A percentile compares a stretch with the other conserved stretches of the same genome.
These are phyloP conservation scores for Cercospora beticola DNA, from an alignment of 2,329 filamentous ascomycete genomes.

Conservation along the genomic window DNA sequence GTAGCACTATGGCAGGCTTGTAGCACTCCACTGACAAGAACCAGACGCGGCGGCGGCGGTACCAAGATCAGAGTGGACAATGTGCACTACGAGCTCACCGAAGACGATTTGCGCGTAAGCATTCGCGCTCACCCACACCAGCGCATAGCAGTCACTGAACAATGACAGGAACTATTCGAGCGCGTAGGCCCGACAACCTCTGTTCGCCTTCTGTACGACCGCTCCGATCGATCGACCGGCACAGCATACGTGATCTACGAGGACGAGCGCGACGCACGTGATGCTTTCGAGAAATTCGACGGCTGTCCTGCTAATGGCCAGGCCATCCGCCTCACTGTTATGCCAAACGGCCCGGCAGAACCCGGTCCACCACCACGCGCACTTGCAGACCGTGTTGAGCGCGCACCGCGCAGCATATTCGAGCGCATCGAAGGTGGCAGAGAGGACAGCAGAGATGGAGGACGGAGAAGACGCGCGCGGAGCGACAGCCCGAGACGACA, in stretches of 20 bases:
- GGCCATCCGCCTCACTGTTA: constrained; percentile 71
- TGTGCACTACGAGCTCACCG: constrained; percentile 85
- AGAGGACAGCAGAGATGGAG: constrained; percentile 41
- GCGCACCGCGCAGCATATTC: constrained; percentile 62
- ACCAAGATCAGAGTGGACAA: constrained; percentile 79
- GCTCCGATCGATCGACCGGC: constrained; percentile 83
- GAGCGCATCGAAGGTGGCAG: constrained; percentile 51
- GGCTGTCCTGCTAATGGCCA: constrained; percentile 83
- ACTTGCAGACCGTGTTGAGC: constrained; percentile 51
- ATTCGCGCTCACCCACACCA: background rate
- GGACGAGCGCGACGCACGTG: constrained; percentile 65
- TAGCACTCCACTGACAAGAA: background rate
- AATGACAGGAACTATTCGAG: constrained; percentile 69
- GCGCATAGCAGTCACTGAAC: constrained; percentile 10
- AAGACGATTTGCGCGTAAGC: constrained; percentile 75
- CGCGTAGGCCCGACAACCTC: constrained; percentile 71
- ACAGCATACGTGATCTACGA: constrained; percentile 81
- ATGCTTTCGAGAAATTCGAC: constrained; percentile 77
- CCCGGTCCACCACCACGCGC: constrained; percentile 35
- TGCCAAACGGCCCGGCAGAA: constrained; percentile 54
- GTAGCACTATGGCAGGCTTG: background rate
- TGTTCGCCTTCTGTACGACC: constrained; percentile 76
- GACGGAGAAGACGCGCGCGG: constrained; percentile 33
- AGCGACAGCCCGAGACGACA: constrained; percentile 54
- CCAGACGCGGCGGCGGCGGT: constrained; percentile 27